Conservation (phyloP, 768 basidiomycete genomes). For the Suillus hirtellus region DNA sequence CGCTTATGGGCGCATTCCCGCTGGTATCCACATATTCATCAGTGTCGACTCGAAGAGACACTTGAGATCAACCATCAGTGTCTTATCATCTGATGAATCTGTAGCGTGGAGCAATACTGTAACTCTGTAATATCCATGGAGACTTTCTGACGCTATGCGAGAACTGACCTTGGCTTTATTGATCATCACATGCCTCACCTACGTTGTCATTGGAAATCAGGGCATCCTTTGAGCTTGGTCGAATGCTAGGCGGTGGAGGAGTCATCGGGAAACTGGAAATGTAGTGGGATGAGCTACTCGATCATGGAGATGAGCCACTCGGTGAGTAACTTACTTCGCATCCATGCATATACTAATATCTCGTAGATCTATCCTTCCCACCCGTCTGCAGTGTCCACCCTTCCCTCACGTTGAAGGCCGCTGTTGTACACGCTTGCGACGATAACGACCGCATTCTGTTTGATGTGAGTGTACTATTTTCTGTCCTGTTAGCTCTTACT, state of each 20-base stretch:
- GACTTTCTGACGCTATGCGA: not conserved
- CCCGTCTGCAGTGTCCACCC: not conserved
- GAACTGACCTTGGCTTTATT: not conserved
- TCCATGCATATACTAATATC: not conserved
- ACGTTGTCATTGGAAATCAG: not conserved
- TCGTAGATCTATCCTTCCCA: not conserved
- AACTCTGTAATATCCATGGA: not conserved
- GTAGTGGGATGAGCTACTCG: not conserved
- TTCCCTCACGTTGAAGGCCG: not conserved
- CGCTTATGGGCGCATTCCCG: not conserved
- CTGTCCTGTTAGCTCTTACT: not conserved
- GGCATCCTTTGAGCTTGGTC: not conserved
- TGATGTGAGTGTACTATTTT: not conserved
- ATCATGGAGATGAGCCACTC: not conserved
- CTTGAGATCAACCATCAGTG: not conserved
- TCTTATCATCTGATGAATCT: not conserved
- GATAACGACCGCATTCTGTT: not conserved
- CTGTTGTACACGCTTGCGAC: not conserved
- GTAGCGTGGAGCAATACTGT: not conserved
- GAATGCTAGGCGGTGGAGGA: not conserved
- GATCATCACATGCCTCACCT: not conserved
- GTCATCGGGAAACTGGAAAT: not conserved
- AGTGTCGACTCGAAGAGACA: not conserved
- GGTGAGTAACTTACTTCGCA: not conserved
- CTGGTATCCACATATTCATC: not conserved